Conservation (phyloP, 2,329 filamentous ascomycete species). For the Biscogniauxia marginata region DNA sequence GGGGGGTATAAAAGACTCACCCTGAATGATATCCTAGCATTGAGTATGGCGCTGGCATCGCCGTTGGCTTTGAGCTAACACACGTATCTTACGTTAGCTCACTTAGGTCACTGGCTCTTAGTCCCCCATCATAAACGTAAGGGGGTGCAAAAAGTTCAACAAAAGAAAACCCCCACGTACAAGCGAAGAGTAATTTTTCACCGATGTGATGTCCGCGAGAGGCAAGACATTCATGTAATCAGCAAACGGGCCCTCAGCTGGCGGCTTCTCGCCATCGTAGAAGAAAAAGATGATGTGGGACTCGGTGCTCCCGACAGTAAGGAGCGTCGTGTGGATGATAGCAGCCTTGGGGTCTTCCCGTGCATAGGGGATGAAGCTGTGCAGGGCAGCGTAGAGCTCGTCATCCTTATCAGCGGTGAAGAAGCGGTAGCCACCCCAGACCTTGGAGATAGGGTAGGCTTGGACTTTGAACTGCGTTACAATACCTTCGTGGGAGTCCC, state of each 20-base stretch:
- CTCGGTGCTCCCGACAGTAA: constrained; percentile 17
- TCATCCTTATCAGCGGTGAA: constrained; percentile 30
- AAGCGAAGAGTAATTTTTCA: constrained; percentile 33
- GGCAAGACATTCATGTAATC: constrained; percentile 32
- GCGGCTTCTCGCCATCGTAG: constrained; percentile 33
- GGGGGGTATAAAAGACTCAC: constrained; percentile 7
- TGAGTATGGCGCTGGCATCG: constrained; percentile 6
- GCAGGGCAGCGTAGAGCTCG: constrained; percentile 33
- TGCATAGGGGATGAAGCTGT: constrained; percentile 30
- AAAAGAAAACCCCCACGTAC: constrained; percentile 11
- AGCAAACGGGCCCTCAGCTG: constrained; percentile 30
- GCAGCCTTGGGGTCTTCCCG: constrained; percentile 29
- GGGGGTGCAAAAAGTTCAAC: too few relatives aligned
- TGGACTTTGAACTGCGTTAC: constrained; percentile 34
- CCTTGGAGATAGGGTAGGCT: constrained; percentile 32
- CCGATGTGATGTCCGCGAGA: constrained; percentile 21
- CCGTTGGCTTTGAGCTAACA: constrained; percentile 19
- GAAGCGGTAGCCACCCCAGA: constrained; percentile 39
- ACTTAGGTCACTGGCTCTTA: too few relatives aligned
- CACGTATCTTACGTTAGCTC: not conserved
- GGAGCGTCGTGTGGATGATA: constrained; percentile 29
- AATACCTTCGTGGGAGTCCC: constrained; percentile 27
- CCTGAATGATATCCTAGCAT: constrained; percentile 20
- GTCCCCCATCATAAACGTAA: too few relatives aligned
- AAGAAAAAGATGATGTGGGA: constrained; percentile 34